These are phyloP conservation scores for Chaetomiaceae sp. DNA, from an alignment of 2,329 filamentous ascomycete species.

Conservation along the genomic window DNA sequence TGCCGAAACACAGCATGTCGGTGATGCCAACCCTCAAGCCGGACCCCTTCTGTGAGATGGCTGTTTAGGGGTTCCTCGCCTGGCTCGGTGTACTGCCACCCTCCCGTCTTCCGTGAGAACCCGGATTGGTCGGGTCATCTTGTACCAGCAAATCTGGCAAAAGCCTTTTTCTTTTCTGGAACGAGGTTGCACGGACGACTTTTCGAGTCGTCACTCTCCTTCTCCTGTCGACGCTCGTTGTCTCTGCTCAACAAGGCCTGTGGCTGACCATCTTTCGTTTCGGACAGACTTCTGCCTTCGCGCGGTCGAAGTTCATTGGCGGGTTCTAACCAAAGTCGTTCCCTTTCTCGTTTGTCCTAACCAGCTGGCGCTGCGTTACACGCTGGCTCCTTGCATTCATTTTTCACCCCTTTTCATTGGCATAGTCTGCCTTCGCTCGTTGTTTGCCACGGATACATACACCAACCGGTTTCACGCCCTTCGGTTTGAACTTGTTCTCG, in stretches of 20 bases:
- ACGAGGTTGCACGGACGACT: constrained; percentile 3
- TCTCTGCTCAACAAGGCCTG: constrained; percentile 10
- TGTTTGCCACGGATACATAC: constrained; percentile 26
- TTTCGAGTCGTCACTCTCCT: constrained; percentile 11
- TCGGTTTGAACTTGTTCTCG: constrained; percentile 20
- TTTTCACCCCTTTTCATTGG: constrained; percentile 19
- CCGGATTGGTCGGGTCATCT: constrained; percentile 24
- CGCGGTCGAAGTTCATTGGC: constrained; percentile 21
- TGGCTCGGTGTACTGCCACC: too few species aligned
- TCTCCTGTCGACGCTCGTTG: constrained; percentile 16
- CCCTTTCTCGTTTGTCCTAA: constrained; percentile 20
- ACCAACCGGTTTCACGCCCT: constrained; percentile 26
- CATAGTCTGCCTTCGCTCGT: constrained; percentile 26
- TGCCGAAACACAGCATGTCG: constrained; percentile 41
- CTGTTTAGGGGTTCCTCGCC: constrained; percentile 31
- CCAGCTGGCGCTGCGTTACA: constrained; percentile 22
- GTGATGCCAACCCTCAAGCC: constrained; percentile 33
- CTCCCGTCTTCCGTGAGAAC: constrained; percentile 21
- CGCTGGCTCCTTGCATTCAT: constrained; percentile 19
- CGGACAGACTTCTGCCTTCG: constrained; percentile 14
- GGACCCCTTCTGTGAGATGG: constrained; percentile 31
- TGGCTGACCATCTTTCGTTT: constrained; percentile 21
- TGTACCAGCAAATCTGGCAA: constrained; percentile 26
- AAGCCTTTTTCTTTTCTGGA: constrained; percentile 18
- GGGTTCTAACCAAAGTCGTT: constrained; percentile 12